Percentiles rank a stretch among this genome's conserved stretches.
These are phyloP conservation scores for Thecamonas trahens DNA, from an alignment of 78 protist genomes.

Conservation along the genomic window DNA sequence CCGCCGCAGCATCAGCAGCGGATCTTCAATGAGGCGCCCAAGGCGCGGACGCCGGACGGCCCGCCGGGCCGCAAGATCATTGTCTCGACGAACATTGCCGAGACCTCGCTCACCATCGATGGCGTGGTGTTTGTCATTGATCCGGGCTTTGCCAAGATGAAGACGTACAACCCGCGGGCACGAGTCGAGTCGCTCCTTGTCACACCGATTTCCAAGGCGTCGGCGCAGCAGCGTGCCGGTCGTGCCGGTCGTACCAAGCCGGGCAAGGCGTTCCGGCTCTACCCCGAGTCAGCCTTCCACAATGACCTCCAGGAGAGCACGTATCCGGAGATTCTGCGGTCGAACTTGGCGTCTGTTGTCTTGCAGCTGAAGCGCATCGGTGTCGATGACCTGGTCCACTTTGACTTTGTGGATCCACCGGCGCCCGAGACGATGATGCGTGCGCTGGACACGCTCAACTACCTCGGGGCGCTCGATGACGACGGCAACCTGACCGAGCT, in stretches of 20 bases:
- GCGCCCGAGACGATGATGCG: constrained; percentile 97
- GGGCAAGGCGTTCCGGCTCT: constrained; percentile 89
- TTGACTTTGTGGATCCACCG: constrained; percentile 99
- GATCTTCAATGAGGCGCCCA: constrained; percentile 64
- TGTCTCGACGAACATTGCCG: constrained; percentile 98
- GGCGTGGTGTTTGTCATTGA: constrained; percentile 99
- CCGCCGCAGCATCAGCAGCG: constrained; percentile 89
- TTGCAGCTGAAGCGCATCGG: constrained; percentile 87
- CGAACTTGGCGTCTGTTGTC: constrained; percentile 63
- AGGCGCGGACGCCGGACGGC: constrained; percentile 34
- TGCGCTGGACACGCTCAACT: constrained; percentile 91
- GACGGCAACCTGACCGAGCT: constrained; percentile 83
- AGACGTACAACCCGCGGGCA: constrained; percentile 94
- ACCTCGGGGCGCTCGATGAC: constrained; percentile 95
- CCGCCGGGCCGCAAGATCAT: constrained; percentile 81
- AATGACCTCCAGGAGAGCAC: constrained; percentile 82
- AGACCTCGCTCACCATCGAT: constrained; percentile 99
- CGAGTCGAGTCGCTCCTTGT: constrained; percentile 94
- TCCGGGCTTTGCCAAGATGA: constrained; percentile 97
- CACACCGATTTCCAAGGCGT: constrained; percentile 94
- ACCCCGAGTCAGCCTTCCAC: constrained; percentile 77
- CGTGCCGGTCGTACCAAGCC: constrained; percentile 99
- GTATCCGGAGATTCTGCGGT: constrained; percentile 96
- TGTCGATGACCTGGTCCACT: constrained; percentile 89
- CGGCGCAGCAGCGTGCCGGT: constrained; percentile 99